Conservation (phyloP, 257 asterid species). For the Datura wrightii region DNA sequence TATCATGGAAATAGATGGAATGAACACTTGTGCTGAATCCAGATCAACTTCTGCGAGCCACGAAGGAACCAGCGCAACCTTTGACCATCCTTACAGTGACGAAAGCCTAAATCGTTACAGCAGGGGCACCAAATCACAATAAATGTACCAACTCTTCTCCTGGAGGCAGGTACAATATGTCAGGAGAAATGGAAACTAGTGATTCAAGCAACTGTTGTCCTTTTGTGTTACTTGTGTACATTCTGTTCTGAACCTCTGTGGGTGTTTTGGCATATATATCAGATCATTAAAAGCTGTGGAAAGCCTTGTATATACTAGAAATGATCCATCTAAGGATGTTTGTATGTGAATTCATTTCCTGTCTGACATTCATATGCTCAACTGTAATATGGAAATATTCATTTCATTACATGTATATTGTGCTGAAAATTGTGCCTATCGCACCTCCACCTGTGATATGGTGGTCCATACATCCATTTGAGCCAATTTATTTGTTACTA, state of each 20-base stretch:
- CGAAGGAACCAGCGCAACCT: constrained; percentile 37
- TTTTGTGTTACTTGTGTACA: not conserved
- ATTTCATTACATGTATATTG: not conserved
- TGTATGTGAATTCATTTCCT: not conserved
- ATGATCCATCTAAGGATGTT: not conserved
- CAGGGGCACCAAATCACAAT: not conserved
- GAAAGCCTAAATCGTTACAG: constrained; percentile 3
- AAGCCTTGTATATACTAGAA: not conserved
- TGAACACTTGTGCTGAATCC: constrained; percentile 13
- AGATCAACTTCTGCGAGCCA: constrained; percentile 47
- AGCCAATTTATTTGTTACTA: too few relatives aligned
- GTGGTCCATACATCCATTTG: too few relatives aligned
- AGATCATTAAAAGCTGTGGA: not conserved
- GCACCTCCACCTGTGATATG: too few relatives aligned
- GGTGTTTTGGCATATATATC: not conserved
- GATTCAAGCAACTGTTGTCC: not conserved
- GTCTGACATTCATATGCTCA: not conserved
- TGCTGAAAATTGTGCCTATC: not conserved
- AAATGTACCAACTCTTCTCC: not conserved
- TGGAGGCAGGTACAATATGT: not conserved
- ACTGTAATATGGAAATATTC: not conserved
- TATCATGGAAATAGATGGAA: constrained; percentile 32
- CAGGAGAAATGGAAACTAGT: not conserved
- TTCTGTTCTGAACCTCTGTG: not conserved
- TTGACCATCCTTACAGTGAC: constrained; percentile 3